phyloP scores from a whole-genome alignment of 2,329 filamentous ascomycete genomes.

The Penicillium corylophilum region DNA sequence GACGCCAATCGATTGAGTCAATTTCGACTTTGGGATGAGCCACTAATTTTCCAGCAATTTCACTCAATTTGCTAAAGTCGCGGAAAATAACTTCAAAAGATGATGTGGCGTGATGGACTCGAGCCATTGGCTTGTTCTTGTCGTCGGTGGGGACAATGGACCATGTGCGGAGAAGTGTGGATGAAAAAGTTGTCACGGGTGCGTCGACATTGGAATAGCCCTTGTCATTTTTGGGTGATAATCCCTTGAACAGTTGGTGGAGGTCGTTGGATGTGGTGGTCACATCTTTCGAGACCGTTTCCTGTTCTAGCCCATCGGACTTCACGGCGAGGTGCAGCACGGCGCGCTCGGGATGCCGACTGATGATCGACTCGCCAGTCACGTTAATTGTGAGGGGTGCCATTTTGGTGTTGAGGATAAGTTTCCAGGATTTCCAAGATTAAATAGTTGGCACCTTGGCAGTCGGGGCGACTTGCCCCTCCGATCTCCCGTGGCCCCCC shows the following conservation, averaged over 20 bases:
- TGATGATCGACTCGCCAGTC: slow-evolving; percentile 13
- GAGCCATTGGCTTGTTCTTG: slow-evolving; percentile 9
- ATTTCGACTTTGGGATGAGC: slow-evolving; percentile 23
- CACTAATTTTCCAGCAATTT: slow-evolving; percentile 19
- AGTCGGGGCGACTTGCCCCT: not conserved
- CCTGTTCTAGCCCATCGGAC: slow-evolving; percentile 7
- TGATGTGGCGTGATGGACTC: slow-evolving; percentile 18
- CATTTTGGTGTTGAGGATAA: slow-evolving; percentile 7
- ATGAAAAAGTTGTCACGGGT: slow-evolving; percentile 21
- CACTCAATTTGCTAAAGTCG: slow-evolving; percentile 21
- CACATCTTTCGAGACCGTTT: slow-evolving; percentile 12
- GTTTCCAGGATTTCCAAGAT: not conserved
- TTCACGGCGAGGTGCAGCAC: slow-evolving; percentile 9
- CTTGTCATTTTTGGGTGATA: slow-evolving; percentile 8
- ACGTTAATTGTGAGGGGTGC: slow-evolving; percentile 16
- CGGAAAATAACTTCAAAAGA: slow-evolving; percentile 24
- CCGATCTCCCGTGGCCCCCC: not conserved
- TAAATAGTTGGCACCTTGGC: not conserved
- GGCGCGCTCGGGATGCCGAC: slow-evolving; percentile 14
- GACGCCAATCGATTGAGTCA: slow-evolving; percentile 22
- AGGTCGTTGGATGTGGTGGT: slow-evolving; percentile 9
- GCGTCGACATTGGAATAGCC: slow-evolving; percentile 12
- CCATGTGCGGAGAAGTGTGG: slow-evolving; percentile 11
- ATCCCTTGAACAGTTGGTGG: slow-evolving; percentile 8
- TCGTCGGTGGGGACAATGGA: not conserved